Percentiles rank a stretch among this genome's conserved stretches.
phyloP scores from a whole-genome alignment of 345 rosid genomes.

The Gossypium anomalum region DNA sequence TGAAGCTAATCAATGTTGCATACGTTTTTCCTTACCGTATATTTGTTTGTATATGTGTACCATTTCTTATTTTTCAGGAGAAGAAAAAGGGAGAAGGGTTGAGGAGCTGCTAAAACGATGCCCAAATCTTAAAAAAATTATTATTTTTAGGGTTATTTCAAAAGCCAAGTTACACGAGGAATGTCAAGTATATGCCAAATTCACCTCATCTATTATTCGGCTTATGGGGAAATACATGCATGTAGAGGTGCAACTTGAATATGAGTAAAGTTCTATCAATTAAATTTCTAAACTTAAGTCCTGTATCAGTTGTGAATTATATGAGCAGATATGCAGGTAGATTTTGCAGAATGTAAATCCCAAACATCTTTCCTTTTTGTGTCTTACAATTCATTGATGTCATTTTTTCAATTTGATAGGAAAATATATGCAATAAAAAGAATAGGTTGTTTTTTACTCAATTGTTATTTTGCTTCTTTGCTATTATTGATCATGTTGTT shows the following conservation, averaged over 20 bases:
- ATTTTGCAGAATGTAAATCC: constrained; percentile 8
- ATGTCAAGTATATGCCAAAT: constrained; percentile 55
- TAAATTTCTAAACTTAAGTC: constrained; percentile 19
- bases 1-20: too few species aligned
- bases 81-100: constrained; percentile 26
- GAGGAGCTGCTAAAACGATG: constrained; percentile 59
- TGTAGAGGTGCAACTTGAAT: constrained; percentile 69
- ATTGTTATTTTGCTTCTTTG: constrained; percentile 9
- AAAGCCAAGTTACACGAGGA: constrained; percentile 61
- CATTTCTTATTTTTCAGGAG: too few species aligned
- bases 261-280: constrained; percentile 32
- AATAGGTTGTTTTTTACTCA: neutral
- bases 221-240: constrained; percentile 74
- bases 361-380: constrained; percentile 1
- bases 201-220: constrained; percentile 62
- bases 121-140: constrained; percentile 58
- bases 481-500: neutral
- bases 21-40: too few species aligned
- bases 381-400: constrained; percentile 16
- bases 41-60: too few species aligned
- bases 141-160: constrained; percentile 61
- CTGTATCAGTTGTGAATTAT: constrained; percentile 12
- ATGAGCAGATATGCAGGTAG: constrained; percentile 17
- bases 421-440: neutral
- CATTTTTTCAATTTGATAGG: constrained; percentile 15